Evolutionary conservation across 2,329 filamentous ascomycete species (phyloP).

Genomic region (Drechslera avenae): DNA sequence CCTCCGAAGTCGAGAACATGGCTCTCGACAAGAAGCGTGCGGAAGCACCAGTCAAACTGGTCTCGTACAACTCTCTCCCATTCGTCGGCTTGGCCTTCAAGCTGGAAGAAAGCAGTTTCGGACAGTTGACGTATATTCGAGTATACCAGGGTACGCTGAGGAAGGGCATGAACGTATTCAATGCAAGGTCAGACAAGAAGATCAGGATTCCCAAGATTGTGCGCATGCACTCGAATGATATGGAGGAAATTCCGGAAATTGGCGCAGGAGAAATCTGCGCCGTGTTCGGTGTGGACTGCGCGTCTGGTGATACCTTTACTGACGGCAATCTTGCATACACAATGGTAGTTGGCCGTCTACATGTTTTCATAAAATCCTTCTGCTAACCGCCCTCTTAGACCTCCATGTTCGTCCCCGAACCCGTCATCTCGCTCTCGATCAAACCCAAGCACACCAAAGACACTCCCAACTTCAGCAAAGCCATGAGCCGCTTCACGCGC

Average conservation of each 20-base stretch:
- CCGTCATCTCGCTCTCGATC: conserved; percentile 97
- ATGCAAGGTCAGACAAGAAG: conserved; percentile 92
- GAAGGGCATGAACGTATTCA: conserved; percentile 91
- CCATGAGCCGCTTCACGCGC: conserved; percentile 97
- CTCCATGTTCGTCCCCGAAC: conserved; percentile 97
- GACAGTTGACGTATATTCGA: conserved; percentile 96
- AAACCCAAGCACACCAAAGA: conserved; percentile 94
- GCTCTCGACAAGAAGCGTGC: conserved; percentile 81
- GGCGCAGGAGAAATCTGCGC: conserved; percentile 97
- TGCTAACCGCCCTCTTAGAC: conserved; percentile 51
- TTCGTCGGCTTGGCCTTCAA: conserved; percentile 98
- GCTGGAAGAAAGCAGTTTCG: conserved; percentile 98
- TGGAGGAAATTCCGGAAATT: conserved; percentile 94
- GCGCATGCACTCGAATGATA: conserved; percentile 99
- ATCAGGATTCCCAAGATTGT: conserved; percentile 96
- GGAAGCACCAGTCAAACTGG: conserved; percentile 82
- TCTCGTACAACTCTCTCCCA: conserved; percentile 90
- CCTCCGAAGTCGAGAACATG: conserved; percentile 83
- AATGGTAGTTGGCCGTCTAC: conserved; percentile 64
- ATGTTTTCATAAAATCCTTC: background rate
- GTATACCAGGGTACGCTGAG: conserved; percentile 92
- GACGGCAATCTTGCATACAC: conserved; percentile 90
- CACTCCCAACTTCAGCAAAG: conserved; percentile 93
- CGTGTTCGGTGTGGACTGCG: conserved; percentile 97
- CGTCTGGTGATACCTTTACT: conserved; percentile 97